phyloP scores from a whole-genome alignment of 495 filamentous ascomycete species.

The Arthonia radiata region DNA sequence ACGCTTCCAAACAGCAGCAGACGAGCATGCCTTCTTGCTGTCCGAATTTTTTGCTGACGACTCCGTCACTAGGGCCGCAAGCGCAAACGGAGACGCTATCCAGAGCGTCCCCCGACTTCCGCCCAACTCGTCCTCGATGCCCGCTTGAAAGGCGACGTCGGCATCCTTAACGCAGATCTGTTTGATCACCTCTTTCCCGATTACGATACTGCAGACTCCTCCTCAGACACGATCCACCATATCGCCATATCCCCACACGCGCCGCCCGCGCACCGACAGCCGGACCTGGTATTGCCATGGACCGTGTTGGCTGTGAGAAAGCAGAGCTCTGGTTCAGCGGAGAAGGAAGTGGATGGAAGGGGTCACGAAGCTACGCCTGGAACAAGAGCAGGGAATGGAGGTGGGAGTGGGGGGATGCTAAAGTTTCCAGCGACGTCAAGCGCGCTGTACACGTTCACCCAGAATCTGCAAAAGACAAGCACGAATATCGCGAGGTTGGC shows the following conservation, averaged over 20 bases:
- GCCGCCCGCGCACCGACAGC: conserved; percentile 33
- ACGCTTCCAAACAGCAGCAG: too few species aligned
- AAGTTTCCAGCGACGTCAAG: conserved; percentile 62
- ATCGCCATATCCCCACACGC: conserved; percentile 66
- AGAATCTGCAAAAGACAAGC: conserved; percentile 28
- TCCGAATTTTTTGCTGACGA: too few species aligned
- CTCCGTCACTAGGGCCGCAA: too few species aligned
- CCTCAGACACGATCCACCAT: conserved; percentile 24
- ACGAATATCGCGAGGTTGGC: conserved; percentile 34
- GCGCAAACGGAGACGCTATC: conserved; percentile 23
- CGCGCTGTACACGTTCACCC: conserved; percentile 51
- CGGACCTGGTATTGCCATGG: too few species aligned
- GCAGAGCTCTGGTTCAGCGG: too few species aligned
- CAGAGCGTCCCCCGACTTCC: conserved; percentile 27
- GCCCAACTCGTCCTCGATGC: conserved; percentile 49
- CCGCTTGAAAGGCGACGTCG: conserved; percentile 68
- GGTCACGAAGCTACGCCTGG: too few species aligned
- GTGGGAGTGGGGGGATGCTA: too few species aligned
- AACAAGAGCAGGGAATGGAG: too few species aligned
- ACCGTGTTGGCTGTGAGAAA: too few species aligned
- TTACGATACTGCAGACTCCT: conserved; percentile 10
- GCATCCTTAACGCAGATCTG: conserved; percentile 67
- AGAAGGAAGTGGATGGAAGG: too few species aligned
- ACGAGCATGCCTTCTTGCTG: too few species aligned
- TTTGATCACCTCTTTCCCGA: conserved; percentile 58